A percentile compares a stretch with the other conserved stretches of the same genome.
These are phyloP conservation scores for Prunus padus DNA, from an alignment of 306 rosid genomes.

Conservation along the genomic window DNA sequence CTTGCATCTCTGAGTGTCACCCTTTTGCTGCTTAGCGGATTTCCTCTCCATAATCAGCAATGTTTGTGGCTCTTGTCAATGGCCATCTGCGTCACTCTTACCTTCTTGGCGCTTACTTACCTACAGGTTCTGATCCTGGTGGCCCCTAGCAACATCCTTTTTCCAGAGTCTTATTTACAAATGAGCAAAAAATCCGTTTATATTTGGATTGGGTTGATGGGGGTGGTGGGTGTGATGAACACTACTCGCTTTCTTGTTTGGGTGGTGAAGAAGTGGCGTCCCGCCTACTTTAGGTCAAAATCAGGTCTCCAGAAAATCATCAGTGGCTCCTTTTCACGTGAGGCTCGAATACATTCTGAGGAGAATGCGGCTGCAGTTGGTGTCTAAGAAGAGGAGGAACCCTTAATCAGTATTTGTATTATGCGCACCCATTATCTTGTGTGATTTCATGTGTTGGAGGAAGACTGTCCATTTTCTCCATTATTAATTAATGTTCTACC, in stretches of 20 bases:
- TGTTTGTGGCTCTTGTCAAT: slow-evolving; percentile 7
- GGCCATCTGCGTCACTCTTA: background rate
- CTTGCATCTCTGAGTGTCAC: background rate
- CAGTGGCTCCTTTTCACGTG: background rate
- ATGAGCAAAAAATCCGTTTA: rapidly evolving
- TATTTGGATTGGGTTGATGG: background rate
- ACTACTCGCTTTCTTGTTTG: background rate
- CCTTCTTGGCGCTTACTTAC: background rate
- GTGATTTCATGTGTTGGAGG: no score
- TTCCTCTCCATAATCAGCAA: background rate
- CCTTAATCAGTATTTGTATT: no score
- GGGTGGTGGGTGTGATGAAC: background rate
- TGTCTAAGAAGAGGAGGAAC: no score
- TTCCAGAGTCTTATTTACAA: rapidly evolving
- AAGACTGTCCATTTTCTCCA: no score
- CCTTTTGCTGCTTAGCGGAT: slow-evolving; percentile 22
- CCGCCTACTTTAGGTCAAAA: background rate
- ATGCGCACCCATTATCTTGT: no score
- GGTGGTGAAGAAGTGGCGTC: background rate
- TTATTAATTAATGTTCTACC: no score
- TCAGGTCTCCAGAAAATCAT: background rate
- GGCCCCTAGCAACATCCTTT: rapidly evolving
- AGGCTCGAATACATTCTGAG: no score
- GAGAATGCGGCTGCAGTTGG: no score
- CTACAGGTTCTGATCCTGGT: rapidly evolving